These are phyloP conservation scores for Hypoxylon lienhwacheense DNA, from an alignment of 495 filamentous ascomycete species.

Conservation along the genomic window DNA sequence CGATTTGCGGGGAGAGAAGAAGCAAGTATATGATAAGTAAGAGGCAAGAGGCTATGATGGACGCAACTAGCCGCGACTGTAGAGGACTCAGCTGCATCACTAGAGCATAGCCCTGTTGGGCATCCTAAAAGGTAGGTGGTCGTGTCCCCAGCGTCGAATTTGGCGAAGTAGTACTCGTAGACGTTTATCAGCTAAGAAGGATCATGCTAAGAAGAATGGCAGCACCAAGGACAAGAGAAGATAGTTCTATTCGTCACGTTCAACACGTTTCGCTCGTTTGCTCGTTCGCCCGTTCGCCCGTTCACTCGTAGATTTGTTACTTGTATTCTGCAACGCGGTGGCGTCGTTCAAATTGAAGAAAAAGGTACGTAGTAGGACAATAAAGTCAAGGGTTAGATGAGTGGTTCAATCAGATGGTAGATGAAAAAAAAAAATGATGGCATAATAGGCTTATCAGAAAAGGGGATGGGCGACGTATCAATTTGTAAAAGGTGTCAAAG, in stretches of 20 bases:
- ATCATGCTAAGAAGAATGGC: constrained; percentile 18
- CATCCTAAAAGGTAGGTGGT: constrained; percentile 23
- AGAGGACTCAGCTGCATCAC: constrained; percentile 66
- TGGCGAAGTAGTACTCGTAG: neutral
- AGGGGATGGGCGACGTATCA: constrained; percentile 4
- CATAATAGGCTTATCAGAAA: constrained; percentile 11
- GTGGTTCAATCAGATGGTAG: too few species aligned
- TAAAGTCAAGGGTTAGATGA: neutral
- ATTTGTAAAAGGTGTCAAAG: constrained; percentile 11
- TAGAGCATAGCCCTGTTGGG: constrained; percentile 43
- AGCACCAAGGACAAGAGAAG: constrained; percentile 4
- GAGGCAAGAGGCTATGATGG: constrained; percentile 57
- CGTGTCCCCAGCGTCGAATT: constrained; percentile 15
- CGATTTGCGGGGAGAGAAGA: constrained; percentile 58
- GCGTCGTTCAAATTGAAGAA: too few species aligned
- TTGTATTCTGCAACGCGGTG: constrained; percentile 3
- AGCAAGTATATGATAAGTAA: constrained; percentile 59
- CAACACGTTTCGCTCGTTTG: too few species aligned
- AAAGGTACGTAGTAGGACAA: neutral
- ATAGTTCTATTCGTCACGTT: constrained; percentile 14
- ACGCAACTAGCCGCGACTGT: constrained; percentile 71
- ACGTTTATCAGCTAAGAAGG: constrained; percentile 16
- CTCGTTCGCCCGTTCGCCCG: too few species aligned
- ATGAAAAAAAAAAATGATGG: constrained; percentile 12
- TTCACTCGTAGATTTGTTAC: too few species aligned